phyloP scores from a whole-genome alignment of 208 protist species.

The Leptomonas pyrrhocoris region DNA sequence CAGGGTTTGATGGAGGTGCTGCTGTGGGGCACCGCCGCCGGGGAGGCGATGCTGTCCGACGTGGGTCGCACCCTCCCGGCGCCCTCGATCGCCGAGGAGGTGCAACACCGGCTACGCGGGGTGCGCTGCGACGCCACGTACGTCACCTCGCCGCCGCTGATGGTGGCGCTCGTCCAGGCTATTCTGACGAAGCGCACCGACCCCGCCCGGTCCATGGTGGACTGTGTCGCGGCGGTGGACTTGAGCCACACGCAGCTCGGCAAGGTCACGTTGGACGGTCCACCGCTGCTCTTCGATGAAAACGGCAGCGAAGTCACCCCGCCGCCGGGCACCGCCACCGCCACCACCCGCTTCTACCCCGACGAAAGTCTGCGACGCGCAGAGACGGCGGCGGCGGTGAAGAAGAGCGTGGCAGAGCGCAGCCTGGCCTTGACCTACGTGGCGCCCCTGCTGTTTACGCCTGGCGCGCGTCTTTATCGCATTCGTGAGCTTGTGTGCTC shows the following conservation, averaged over 20 bases:
- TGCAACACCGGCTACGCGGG: constrained; percentile 35
- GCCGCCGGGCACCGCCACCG: background rate
- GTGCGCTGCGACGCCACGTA: constrained; percentile 44
- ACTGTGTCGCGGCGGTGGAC: constrained; percentile 48
- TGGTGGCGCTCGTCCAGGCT: constrained; percentile 33
- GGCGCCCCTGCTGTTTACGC: constrained; percentile 55
- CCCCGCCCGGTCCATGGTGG: constrained; percentile 14
- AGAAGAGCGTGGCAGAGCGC: constrained; percentile 33
- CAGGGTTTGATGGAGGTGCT: constrained; percentile 54
- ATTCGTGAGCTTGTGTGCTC: constrained; percentile 38
- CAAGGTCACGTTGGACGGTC: constrained; percentile 30
- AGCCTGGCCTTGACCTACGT: constrained; percentile 51
- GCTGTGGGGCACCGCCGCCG: constrained; percentile 21
- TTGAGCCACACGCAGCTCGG: constrained; percentile 53
- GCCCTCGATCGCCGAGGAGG: constrained; percentile 26
- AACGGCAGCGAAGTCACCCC: constrained; percentile 16
- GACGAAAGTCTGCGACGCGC: constrained; percentile 32
- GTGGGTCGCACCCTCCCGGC: constrained; percentile 23
- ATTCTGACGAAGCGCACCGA: constrained; percentile 33
- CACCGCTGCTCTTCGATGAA: constrained; percentile 41
- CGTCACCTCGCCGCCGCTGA: constrained; percentile 22
- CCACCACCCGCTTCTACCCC: constrained; percentile 44
- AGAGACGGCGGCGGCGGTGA: constrained; percentile 13
- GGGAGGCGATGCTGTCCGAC: constrained; percentile 14
- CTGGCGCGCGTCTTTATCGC: constrained; percentile 35